A percentile compares a stretch with the other conserved stretches of the same genome.
phyloP scores from a whole-genome alignment of 352 stramenopile genomes.

The Pseudoperonospora humuli region DNA sequence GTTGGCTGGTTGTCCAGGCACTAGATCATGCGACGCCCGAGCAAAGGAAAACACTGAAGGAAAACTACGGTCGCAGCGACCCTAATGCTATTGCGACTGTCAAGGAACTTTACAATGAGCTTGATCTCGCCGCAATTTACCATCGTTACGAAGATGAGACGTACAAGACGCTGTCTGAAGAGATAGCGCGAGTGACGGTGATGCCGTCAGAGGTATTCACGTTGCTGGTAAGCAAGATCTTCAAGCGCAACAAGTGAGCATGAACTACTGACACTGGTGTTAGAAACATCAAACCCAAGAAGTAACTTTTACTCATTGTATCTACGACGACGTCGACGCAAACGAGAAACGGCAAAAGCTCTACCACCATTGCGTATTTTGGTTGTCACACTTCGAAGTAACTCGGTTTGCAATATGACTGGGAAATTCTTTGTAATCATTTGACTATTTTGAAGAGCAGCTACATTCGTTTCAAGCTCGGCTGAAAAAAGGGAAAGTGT shows the following conservation, averaged over 20 bases:
- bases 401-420: too few relatives aligned
- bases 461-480: too few relatives aligned
- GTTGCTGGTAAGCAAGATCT: constrained; percentile 93
- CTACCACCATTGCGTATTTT: too few relatives aligned
- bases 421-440: too few relatives aligned
- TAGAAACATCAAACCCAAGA: too few relatives aligned
- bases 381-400: too few relatives aligned
- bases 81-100: constrained; percentile 75
- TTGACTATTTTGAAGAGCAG: too few relatives aligned
- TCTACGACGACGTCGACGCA: background rate
- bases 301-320: background rate
- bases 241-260: constrained; percentile 93
- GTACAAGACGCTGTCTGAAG: constrained; percentile 74
- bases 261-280: background rate
- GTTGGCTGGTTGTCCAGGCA: constrained; percentile 96
- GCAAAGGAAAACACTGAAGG: constrained; percentile 82
- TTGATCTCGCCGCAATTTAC: constrained; percentile 87
- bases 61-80: constrained; percentile 89
- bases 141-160: constrained; percentile 91
- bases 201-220: constrained; percentile 91
- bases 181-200: constrained; percentile 73
- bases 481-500: too few relatives aligned
- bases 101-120: constrained; percentile 91
- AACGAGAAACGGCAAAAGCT: too few relatives aligned
- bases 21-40: constrained; percentile 56